These are phyloP conservation scores for Pseudogymnoascus sp. DNA, from an alignment of 2,329 filamentous ascomycete genomes.

Conservation along the genomic window DNA sequence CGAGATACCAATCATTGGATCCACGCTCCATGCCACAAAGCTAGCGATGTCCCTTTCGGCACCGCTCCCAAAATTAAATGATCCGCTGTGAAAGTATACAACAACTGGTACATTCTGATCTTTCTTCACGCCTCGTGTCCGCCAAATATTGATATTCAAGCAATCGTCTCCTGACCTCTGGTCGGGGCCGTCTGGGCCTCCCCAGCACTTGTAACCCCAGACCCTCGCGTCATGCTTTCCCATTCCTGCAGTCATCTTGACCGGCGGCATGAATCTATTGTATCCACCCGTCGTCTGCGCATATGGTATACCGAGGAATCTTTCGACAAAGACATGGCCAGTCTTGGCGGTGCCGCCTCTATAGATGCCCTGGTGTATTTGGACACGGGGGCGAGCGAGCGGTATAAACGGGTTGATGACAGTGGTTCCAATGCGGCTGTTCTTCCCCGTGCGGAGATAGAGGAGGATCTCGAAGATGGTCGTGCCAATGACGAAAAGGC, in stretches of 20 bases:
- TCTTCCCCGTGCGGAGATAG: conserved; percentile 5
- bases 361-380: neutral
- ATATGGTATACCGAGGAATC: conserved; percentile 41
- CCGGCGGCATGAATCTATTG: conserved; percentile 33
- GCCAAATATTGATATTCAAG: conserved; percentile 43
- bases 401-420: conserved; percentile 5
- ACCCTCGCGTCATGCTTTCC: neutral
- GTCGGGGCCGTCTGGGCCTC: conserved; percentile 2
- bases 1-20: conserved; percentile 45
- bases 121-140: conserved; percentile 24
- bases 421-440: neutral
- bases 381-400: conserved; percentile 1
- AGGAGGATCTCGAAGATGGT: neutral
- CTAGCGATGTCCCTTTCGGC: conserved; percentile 48
- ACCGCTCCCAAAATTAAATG: conserved; percentile 48
- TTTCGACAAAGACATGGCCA: conserved; percentile 29
- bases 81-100: conserved; percentile 56
- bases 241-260: conserved; percentile 34
- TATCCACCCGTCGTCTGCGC: conserved; percentile 38
- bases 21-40: conserved; percentile 45
- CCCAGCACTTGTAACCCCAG: neutral
- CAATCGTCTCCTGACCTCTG: conserved; percentile 39
- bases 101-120: conserved; percentile 38
- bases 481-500: neutral
- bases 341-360: neutral